A percentile compares a stretch with the other conserved stretches of the same genome.
phyloP scores from a whole-genome alignment of 371 early-diverging fungal genomes.

The Rhizopus microsporus region DNA sequence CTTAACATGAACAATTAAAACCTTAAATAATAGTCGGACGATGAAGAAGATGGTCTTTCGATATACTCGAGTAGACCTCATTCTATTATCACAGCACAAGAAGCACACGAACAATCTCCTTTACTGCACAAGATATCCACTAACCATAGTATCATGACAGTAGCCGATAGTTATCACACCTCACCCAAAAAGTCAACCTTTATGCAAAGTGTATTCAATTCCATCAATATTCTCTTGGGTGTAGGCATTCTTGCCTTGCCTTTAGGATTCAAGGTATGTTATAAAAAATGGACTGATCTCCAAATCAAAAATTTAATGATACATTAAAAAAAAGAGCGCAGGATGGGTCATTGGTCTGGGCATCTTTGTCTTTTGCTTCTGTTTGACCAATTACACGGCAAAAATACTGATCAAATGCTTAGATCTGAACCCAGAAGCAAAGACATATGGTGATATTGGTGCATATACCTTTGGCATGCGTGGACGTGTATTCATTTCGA shows the following conservation, averaged over 20 bases:
- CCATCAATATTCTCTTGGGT: slow-evolving; percentile 68
- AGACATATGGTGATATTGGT: slow-evolving; percentile 71
- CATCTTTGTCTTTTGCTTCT: slow-evolving; percentile 57
- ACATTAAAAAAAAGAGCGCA: slow-evolving; percentile 32
- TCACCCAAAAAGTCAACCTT: slow-evolving; percentile 25
- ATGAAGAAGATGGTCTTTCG: slow-evolving; percentile 31
- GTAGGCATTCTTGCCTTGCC: slow-evolving; percentile 64
- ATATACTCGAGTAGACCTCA: slow-evolving; percentile 9
- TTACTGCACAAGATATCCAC: slow-evolving; percentile 31
- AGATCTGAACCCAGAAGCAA: slow-evolving; percentile 43
- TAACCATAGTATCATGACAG: slow-evolving; percentile 29
- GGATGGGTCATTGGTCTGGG: slow-evolving; percentile 67
- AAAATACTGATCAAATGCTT: slow-evolving; percentile 64
- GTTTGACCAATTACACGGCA: slow-evolving; percentile 66
- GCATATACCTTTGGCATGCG: slow-evolving; percentile 66
- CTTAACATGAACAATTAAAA: background rate
- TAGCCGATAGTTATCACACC: slow-evolving; percentile 35
- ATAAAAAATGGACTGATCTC: background rate
- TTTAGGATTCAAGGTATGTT: slow-evolving; percentile 56
- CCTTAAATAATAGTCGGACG: slow-evolving; percentile 22
- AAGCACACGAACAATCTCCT: slow-evolving; percentile 19
- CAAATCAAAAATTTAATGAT: background rate
- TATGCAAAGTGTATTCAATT: slow-evolving; percentile 53
- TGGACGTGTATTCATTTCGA: slow-evolving; percentile 52
- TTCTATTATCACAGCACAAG: slow-evolving; percentile 14